phyloP scores from a whole-genome alignment of 1,284 basidiomycete genomes.

The Leccinum subrobustum region DNA sequence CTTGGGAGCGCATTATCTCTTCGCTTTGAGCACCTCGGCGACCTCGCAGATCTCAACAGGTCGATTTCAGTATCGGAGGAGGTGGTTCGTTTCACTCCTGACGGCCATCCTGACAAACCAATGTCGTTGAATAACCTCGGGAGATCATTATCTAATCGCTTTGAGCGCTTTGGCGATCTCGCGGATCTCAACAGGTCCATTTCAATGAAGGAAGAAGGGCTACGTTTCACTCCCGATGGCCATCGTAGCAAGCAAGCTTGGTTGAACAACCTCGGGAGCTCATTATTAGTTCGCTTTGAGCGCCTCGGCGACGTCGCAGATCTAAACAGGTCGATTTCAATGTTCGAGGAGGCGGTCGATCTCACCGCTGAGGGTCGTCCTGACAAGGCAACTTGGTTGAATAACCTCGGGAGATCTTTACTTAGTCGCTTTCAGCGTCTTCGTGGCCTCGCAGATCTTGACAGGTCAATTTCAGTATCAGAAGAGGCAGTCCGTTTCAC shows the following conservation, averaged over 20 bases:
- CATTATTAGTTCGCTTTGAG: not conserved
- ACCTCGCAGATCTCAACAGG: not conserved
- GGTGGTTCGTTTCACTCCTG: not conserved
- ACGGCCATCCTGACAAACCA: not conserved
- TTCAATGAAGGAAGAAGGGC: not conserved
- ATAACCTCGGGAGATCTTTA: not conserved
- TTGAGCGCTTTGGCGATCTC: not conserved
- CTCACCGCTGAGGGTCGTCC: not conserved
- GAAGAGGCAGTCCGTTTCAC: not conserved
- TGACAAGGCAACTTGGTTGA: not conserved
- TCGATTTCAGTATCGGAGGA: not conserved
- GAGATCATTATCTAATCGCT: not conserved
- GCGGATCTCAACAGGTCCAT: not conserved
- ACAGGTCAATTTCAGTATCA: not conserved
- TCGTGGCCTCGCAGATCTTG: not conserved
- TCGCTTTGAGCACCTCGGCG: not conserved
- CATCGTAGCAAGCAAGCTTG: not conserved
- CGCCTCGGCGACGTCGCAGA: not conserved
- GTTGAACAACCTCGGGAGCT: not conserved
- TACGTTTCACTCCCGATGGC: not conserved
- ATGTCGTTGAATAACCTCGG: not conserved
- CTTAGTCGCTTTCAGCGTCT: not conserved
- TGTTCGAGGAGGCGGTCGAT: not conserved
- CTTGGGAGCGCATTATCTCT: not conserved
- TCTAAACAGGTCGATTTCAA: not conserved